Conservation (phyloP, 2,329 filamentous ascomycete genomes). For the Phoma sp. region DNA sequence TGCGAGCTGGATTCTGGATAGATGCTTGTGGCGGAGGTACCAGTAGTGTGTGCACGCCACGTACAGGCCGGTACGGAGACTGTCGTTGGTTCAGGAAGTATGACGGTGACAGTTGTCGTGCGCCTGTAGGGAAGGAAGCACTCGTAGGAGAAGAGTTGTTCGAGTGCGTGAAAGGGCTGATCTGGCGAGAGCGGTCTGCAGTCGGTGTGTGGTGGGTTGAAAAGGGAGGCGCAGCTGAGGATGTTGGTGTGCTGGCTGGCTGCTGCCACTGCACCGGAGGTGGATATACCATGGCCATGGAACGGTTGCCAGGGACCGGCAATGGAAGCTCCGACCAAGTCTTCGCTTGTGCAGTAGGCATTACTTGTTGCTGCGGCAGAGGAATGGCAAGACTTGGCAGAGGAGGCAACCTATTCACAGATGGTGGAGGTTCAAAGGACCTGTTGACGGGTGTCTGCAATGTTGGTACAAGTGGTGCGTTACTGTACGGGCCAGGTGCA, state of each 20-base stretch:
- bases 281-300: conserved; percentile 80
- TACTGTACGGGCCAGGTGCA: conserved; percentile 44
- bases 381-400: conserved; percentile 74
- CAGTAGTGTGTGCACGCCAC: conserved; percentile 87
- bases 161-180: conserved; percentile 61
- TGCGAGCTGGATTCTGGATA: conserved; percentile 62
- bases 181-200: conserved; percentile 53
- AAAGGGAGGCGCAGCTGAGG: conserved; percentile 36
- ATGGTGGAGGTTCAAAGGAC: conserved; percentile 43
- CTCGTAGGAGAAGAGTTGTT: conserved; percentile 71
- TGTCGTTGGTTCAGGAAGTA: conserved; percentile 85
- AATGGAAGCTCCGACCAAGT: conserved; percentile 56
- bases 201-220: conserved; percentile 37
- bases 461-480: conserved; percentile 43
- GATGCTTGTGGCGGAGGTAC: conserved; percentile 84
- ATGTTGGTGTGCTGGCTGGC: conserved; percentile 47
- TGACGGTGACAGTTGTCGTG: conserved; percentile 81
- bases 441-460: conserved; percentile 43
- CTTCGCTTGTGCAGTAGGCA: conserved; percentile 39
- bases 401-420: conserved; percentile 63
- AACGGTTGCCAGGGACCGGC: conserved; percentile 62
- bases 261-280: conserved; percentile 61
- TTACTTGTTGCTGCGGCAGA: conserved; percentile 48
- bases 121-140: conserved; percentile 67
- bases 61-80: conserved; percentile 91